These are phyloP conservation scores for Pyrenochaeta sp. DNA, from an alignment of 2,329 filamentous ascomycete genomes.

Conservation along the genomic window DNA sequence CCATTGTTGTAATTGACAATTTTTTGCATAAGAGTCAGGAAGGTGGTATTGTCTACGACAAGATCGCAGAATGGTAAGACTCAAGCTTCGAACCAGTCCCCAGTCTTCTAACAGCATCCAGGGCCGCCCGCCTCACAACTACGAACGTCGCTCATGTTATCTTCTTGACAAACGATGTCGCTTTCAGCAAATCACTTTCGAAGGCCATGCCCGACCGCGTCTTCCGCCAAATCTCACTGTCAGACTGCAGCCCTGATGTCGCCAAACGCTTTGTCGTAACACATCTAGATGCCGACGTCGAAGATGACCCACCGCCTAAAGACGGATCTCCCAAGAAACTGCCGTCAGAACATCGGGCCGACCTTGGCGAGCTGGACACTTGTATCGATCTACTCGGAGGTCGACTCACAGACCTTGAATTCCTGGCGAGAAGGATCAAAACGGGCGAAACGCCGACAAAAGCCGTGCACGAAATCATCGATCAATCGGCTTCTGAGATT, in stretches of 20 bases:
- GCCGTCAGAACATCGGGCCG: constrained; percentile 58
- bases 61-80: constrained; percentile 73
- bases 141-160: constrained; percentile 93
- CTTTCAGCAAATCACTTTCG: constrained; percentile 85
- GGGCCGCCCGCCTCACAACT: constrained; percentile 82
- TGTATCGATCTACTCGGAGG: constrained; percentile 87
- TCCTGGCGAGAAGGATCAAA: constrained; percentile 87
- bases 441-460: constrained; percentile 82
- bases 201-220: constrained; percentile 90
- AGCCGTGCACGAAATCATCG: constrained; percentile 87
- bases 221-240: constrained; percentile 84
- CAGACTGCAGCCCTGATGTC: constrained; percentile 82
- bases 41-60: constrained; percentile 59
- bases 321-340: constrained; percentile 52
- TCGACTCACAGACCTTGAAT: constrained; percentile 93
- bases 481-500: constrained; percentile 88
- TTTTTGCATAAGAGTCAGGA: constrained; percentile 78
- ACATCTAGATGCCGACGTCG: constrained; percentile 69
- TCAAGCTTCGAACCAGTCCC: neutral
- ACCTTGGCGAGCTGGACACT: constrained; percentile 77
- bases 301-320: constrained; percentile 51
- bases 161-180: constrained; percentile 89
- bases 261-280: constrained; percentile 91
- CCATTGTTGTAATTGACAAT: constrained; percentile 90
- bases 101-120: constrained; percentile 22